Evolutionary conservation across 805 yeast species (phyloP).

Genomic region (Vanderwaltozyma polyspora): DNA sequence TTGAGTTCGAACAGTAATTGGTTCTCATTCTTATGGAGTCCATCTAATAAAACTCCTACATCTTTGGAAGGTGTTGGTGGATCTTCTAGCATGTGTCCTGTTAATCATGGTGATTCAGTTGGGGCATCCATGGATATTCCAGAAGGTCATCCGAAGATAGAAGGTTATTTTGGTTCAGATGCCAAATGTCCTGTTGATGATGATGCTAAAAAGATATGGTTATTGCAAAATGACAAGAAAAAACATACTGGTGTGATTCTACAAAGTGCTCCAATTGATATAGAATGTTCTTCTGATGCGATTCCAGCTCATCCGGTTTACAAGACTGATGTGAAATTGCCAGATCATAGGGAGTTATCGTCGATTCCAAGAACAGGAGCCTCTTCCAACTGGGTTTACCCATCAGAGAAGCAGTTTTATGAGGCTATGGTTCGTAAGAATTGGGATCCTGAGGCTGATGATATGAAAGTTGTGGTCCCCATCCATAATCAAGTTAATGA

Average conservation of each 20-base stretch:
- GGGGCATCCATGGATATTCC: too few relatives aligned
- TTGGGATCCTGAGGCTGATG: constrained; percentile 71
- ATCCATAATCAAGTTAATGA: constrained; percentile 91
- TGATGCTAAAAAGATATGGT: constrained; percentile 48
- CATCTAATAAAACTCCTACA: too few relatives aligned
- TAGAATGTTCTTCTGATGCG: constrained; percentile 37
- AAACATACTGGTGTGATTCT: too few relatives aligned
- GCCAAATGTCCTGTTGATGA: constrained; percentile 59
- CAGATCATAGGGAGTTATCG: constrained; percentile 66
- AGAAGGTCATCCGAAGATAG: not conserved
- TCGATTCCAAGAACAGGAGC: constrained; percentile 74
- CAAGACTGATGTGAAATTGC: constrained; percentile 34
- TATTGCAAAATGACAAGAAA: constrained; percentile 22
- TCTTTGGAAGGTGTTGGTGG: not conserved
- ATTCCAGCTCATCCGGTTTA: constrained; percentile 25
- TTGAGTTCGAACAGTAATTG: too few relatives aligned
- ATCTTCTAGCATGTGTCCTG: not conserved
- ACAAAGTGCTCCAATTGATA: constrained; percentile 14
- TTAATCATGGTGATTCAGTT: not conserved
- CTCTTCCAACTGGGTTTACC: constrained; percentile 78
- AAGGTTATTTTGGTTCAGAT: too few relatives aligned
- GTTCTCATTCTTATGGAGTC: too few relatives aligned
- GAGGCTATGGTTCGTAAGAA: constrained; percentile 89
- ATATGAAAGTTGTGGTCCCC: constrained; percentile 87
- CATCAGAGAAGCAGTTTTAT: constrained; percentile 87